Conservation (phyloP, 768 basidiomycete genomes). For the Nidularia pulvinata region DNA sequence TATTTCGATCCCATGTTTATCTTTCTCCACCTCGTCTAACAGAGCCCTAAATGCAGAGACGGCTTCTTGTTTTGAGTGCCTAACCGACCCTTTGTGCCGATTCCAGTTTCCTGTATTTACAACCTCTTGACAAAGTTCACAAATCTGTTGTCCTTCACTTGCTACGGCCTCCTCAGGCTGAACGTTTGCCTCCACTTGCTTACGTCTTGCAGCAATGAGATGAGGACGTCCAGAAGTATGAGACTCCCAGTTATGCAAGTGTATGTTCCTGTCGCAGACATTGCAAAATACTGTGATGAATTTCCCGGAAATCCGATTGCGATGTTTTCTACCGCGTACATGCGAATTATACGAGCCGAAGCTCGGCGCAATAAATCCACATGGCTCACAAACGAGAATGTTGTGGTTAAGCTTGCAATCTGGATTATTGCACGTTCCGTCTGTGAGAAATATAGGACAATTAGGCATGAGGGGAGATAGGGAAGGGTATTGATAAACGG, state of each 20-base stretch:
- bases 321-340: constrained; percentile 23
- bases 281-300: constrained; percentile 19
- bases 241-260: constrained; percentile 10
- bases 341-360: constrained; percentile 21
- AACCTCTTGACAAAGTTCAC: constrained; percentile 22
- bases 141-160: constrained; percentile 13
- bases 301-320: constrained; percentile 15
- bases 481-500: no score
- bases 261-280: constrained; percentile 23
- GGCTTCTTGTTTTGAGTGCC: constrained; percentile 33
- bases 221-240: constrained; percentile 14
- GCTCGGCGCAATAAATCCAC: constrained; percentile 27
- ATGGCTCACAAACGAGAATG: constrained; percentile 33
- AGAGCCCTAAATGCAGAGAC: constrained; percentile 38
- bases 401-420: constrained; percentile 31
- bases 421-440: constrained; percentile 28
- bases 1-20: constrained; percentile 50
- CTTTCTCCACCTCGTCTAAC: constrained; percentile 51
- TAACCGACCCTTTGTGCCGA: constrained; percentile 19
- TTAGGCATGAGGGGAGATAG: no score
- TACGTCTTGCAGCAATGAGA: neutral
- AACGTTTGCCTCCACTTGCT: constrained; percentile 19
- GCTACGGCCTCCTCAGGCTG: constrained; percentile 22
- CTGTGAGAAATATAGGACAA: constrained; percentile 32
- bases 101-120: constrained; percentile 24